These are phyloP conservation scores for Phlebiopsis flavidoalba DNA, from an alignment of 768 basidiomycete genomes.

Conservation along the genomic window DNA sequence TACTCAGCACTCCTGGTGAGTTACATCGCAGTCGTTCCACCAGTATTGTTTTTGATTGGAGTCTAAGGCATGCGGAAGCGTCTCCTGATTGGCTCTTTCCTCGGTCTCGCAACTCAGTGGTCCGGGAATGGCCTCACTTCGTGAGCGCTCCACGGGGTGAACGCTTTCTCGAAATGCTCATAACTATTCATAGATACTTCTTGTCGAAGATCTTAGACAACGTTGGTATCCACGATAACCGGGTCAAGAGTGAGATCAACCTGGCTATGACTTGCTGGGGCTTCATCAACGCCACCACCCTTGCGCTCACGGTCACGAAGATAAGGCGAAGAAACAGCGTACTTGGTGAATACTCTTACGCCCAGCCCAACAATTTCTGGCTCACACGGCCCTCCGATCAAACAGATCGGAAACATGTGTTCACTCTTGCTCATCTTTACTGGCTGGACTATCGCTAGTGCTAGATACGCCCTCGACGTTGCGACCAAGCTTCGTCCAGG, in stretches of 20 bases:
- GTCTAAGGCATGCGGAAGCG: conserved; percentile 41
- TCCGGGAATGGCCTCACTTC: conserved; percentile 58
- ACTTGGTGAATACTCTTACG: conserved; percentile 33
- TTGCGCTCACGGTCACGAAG: conserved; percentile 44
- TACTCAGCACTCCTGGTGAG: conserved; percentile 35
- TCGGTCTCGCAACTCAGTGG: conserved; percentile 60
- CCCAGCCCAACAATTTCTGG: not conserved
- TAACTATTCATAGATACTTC: conserved; percentile 37
- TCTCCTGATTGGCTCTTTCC: conserved; percentile 41
- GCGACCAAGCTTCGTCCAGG: conserved; percentile 38
- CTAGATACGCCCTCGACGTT: conserved; percentile 37
- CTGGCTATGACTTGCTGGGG: conserved; percentile 50
- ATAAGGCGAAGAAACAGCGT: conserved; percentile 44
- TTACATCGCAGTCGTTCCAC: not conserved
- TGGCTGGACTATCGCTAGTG: conserved; percentile 52
- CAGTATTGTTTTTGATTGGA: not conserved
- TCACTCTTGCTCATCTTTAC: conserved; percentile 43
- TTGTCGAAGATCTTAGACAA: conserved; percentile 50
- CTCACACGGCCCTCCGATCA: not conserved
- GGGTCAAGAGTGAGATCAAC: conserved; percentile 53
- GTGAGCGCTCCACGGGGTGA: conserved; percentile 23
- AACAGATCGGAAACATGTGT: conserved; percentile 39
- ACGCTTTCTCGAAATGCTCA: not conserved
- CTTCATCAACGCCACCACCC: conserved; percentile 45
- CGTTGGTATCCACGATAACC: conserved; percentile 45